These are phyloP conservation scores for Trematosphaeria pertusa DNA, from an alignment of 2,329 filamentous ascomycete genomes.

Conservation along the genomic window DNA sequence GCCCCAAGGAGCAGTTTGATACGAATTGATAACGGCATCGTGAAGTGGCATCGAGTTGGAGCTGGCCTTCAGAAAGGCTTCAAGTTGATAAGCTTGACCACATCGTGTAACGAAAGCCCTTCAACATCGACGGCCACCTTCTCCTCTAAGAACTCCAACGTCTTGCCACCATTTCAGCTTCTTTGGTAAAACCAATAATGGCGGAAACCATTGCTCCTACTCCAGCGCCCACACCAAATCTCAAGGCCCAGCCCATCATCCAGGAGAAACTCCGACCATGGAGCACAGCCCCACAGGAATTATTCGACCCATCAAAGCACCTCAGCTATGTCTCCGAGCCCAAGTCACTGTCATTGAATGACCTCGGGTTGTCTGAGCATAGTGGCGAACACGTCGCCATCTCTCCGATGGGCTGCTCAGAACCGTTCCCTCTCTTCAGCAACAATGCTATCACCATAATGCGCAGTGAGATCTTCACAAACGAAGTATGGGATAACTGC, in stretches of 20 bases:
- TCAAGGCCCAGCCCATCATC: conserved; percentile 4
- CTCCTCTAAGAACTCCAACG: not conserved
- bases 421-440: conserved; percentile 21
- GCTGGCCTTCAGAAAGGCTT: too few relatives aligned
- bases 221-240: not conserved
- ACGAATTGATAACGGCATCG: too few relatives aligned
- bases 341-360: not conserved
- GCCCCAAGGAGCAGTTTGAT: too few relatives aligned
- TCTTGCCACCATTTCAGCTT: not conserved
- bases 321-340: not conserved
- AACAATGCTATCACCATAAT: conserved; percentile 14
- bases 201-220: not conserved
- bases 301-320: not conserved
- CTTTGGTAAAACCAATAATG: not conserved
- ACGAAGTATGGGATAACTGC: conserved; percentile 15
- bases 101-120: too few relatives aligned
- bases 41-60: too few relatives aligned
- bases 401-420: conserved; percentile 3
- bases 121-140: too few relatives aligned
- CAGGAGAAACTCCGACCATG: not conserved
- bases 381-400: not conserved
- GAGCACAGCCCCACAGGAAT: not conserved
- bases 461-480: conserved; percentile 15
- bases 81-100: too few relatives aligned
- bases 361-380: not conserved